These are phyloP conservation scores for Babesia bigemina DNA, from an alignment of 169 alveolate genomes.

Conservation along the genomic window DNA sequence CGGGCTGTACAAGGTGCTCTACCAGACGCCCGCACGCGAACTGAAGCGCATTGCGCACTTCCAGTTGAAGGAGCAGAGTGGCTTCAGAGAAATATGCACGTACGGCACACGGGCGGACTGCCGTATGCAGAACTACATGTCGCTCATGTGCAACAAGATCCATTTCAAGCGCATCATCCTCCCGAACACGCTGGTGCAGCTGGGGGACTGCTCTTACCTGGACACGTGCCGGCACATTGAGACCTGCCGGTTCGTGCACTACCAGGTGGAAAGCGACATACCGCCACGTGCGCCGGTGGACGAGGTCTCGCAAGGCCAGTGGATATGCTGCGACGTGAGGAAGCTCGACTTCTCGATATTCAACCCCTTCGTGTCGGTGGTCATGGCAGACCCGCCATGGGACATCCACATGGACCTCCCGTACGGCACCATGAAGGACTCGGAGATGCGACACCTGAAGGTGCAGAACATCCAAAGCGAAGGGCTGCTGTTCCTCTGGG, in stretches of 20 bases:
- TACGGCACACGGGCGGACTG: slow-evolving; percentile 74
- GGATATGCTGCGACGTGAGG: slow-evolving; percentile 86
- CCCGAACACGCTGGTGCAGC: slow-evolving; percentile 66
- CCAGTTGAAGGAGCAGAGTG: slow-evolving; percentile 66
- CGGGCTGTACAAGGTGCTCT: slow-evolving; percentile 49
- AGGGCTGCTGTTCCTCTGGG: slow-evolving; percentile 94
- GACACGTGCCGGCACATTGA: slow-evolving; percentile 93
- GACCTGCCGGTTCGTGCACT: slow-evolving; percentile 90
- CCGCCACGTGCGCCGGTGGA: slow-evolving; percentile 55
- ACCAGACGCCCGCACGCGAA: slow-evolving; percentile 71
- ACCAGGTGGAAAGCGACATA: slow-evolving; percentile 73
- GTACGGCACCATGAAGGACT: slow-evolving; percentile 92
- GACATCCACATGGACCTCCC: slow-evolving; percentile 95
- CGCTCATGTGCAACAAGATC: slow-evolving; percentile 46
- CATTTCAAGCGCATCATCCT: slow-evolving; percentile 71
- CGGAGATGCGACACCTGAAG: slow-evolving; percentile 88
- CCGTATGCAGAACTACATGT: slow-evolving; percentile 51
- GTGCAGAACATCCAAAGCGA: slow-evolving; percentile 89
- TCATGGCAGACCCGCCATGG: slow-evolving; percentile 98
- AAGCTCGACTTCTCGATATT: slow-evolving; percentile 87
- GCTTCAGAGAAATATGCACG: slow-evolving; percentile 72
- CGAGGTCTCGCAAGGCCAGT: slow-evolving; percentile 66
- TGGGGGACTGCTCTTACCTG: slow-evolving; percentile 93
- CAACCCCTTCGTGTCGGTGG: slow-evolving; percentile 88
- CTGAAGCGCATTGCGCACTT: slow-evolving; percentile 33